A percentile compares a stretch with the other conserved stretches of the same genome.
These are phyloP conservation scores for Chalaropsis ovoidea DNA, from an alignment of 2,329 filamentous ascomycete species.

Conservation along the genomic window DNA sequence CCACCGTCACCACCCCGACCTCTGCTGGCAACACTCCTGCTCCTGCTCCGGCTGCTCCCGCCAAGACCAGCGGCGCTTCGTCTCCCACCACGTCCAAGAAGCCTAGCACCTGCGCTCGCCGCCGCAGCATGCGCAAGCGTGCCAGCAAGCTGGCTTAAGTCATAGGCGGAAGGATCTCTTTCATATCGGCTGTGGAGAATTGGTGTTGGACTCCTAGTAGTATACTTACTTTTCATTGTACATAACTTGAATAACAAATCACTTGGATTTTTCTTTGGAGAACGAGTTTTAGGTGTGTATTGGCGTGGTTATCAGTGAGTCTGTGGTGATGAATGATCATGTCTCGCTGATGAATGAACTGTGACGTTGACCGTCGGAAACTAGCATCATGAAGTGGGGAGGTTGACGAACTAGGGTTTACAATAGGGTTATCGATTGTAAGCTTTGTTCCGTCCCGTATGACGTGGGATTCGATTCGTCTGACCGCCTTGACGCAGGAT, in stretches of 20 bases:
- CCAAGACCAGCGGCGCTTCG: constrained; percentile 11
- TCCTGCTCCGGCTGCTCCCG: background rate
- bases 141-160: constrained; percentile 5
- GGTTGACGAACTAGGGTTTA: background rate
- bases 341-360: too few relatives aligned
- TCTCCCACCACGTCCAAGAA: constrained; percentile 12
- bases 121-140: constrained; percentile 19
- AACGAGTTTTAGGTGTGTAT: too few relatives aligned
- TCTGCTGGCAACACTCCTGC: constrained; percentile 15
- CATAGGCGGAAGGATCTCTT: background rate
- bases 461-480: background rate
- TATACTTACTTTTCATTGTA: constrained; percentile 8
- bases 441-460: background rate
- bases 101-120: constrained; percentile 14
- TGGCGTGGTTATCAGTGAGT: too few relatives aligned
- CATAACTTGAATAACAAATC: constrained; percentile 8
- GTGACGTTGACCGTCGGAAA: background rate
- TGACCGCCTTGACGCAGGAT: background rate
- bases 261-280: background rate
- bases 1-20: constrained; percentile 14
- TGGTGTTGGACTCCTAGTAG: background rate
- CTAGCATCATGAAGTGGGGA: background rate
- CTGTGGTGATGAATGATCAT: too few relatives aligned
- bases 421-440: background rate
- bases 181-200: background rate